Base-by-base conservation (phyloP, 306 rosid genomes). In the Cucurbita ficifolia region DNA sequence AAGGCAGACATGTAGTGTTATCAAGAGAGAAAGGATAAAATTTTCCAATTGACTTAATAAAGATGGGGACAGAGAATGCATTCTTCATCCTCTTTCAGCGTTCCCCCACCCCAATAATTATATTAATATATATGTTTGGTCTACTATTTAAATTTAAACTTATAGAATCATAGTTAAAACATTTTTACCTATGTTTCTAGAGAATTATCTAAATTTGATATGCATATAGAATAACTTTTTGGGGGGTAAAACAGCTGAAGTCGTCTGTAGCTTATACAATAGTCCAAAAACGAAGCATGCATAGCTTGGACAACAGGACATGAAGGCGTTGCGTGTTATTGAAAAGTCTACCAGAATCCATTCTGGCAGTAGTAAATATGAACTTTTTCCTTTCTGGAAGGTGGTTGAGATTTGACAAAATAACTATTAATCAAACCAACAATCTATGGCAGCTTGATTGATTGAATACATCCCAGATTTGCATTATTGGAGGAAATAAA, bases 401-500 rank as follows among this genome's bases (percentile, higher is more conserved):
- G 29, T 6, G 81, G 85, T 52, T 22, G 75, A 80, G 78, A 60
- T 72, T 79, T 54, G 79, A 80, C 73, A 81, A 75, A 80, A 70
- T 72, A 74, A 16, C 22, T 82, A 79, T 68, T 80, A 57, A 48
- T 16, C 71, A 74, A 75, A 60, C 38, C 73, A 76, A 75, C 22
- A 75, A 80, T 60, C 71, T 54, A 71, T 57, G 82, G 88, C 88
- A 84, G 86, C 85, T 64, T 21, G 54, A 43, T 74, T 74, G 75
- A 78, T 73, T 36, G 75, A 78, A 71, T 29, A 48, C 55, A 50
- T 61, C 87, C 89, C 74, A 79, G 87, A 88, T 84, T 88, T 80
- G 83, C 82, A 83, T 91, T 95, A 95, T 91, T 89, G 69, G 71
- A 81, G 85, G 78, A 82, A 82, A 61, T 69, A 48, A 19, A 80